A percentile compares a stretch with the other conserved stretches of the same genome.
Evolutionary conservation across 495 filamentous ascomycete species (phyloP).

Genomic region (Haplographium delicatum): DNA sequence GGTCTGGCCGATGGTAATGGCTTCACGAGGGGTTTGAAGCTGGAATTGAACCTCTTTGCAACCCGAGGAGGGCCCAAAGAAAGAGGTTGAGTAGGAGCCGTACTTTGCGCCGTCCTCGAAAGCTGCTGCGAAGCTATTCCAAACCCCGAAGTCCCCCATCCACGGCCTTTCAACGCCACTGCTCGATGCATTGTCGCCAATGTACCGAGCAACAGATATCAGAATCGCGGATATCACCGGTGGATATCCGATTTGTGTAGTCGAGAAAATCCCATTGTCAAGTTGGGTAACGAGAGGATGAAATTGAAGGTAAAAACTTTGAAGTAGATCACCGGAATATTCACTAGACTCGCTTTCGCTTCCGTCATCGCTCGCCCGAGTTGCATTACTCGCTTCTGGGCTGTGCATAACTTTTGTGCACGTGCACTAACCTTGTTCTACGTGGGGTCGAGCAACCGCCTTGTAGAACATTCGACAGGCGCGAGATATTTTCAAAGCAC

Average conservation of each 20-base stretch:
- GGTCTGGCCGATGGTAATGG: not conserved
- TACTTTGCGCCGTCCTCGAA: not conserved
- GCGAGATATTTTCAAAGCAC: not conserved
- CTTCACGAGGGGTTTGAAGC: constrained; percentile 6
- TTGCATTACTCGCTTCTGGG: constrained; percentile 15
- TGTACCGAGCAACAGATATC: not conserved
- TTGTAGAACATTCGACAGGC: constrained; percentile 23
- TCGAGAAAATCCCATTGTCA: constrained; percentile 15
- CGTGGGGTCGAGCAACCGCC: constrained; percentile 15
- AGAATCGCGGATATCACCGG: constrained; percentile 22
- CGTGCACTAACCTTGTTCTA: constrained; percentile 1
- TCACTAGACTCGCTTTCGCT: not conserved
- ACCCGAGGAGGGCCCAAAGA: not conserved
- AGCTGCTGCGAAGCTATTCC: constrained; percentile 16
- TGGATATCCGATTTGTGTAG: constrained; percentile 1
- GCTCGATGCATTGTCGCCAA: constrained; percentile 18
- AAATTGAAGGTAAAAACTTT: constrained; percentile 6
- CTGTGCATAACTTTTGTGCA: constrained; percentile 11
- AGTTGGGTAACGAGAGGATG: constrained; percentile 5
- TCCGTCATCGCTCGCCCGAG: constrained; percentile 14
- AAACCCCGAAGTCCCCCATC: constrained; percentile 10
- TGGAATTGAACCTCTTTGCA: constrained; percentile 11
- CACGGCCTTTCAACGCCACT: constrained; percentile 15
- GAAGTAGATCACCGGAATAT: not conserved
- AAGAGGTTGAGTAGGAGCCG: not conserved